Percentiles rank a stretch among this genome's conserved stretches.
These are phyloP conservation scores for Mortierella sp. DNA, from an alignment of 371 early-diverging fungal genomes.

Conservation along the genomic window DNA sequence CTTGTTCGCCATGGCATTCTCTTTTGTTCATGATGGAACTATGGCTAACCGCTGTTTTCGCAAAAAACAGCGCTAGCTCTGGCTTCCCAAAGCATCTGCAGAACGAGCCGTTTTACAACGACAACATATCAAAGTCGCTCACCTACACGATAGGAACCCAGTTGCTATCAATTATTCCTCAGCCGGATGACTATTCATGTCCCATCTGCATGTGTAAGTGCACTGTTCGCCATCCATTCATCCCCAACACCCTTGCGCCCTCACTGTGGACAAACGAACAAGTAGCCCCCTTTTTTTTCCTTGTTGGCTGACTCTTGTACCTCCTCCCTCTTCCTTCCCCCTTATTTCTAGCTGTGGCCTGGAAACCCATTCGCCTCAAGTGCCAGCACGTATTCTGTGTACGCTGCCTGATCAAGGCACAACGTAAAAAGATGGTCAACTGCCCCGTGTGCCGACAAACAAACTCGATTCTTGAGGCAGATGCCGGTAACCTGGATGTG, in stretches of 20 bases:
- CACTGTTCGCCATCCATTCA: no score
- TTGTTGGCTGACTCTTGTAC: no score
- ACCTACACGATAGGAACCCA: slow-evolving; percentile 44
- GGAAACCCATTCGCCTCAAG: slow-evolving; percentile 78
- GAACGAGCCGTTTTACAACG: slow-evolving; percentile 50
- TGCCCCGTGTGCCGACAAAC: slow-evolving; percentile 79
- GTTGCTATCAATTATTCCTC: slow-evolving; percentile 70
- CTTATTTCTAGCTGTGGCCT: slow-evolving; percentile 60
- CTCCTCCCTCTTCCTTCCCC: background rate
- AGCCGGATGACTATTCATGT: slow-evolving; percentile 78
- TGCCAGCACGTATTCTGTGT: slow-evolving; percentile 82
- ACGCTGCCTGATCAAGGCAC: slow-evolving; percentile 79
- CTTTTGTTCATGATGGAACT: slow-evolving; percentile 2
- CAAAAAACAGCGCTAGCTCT: slow-evolving; percentile 54
- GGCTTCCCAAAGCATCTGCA: slow-evolving; percentile 59
- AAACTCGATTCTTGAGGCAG: slow-evolving; percentile 66
- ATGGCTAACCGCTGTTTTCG: background rate
- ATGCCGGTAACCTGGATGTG: slow-evolving; percentile 68
- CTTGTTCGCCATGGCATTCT: slow-evolving; percentile 2
- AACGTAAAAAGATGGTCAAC: slow-evolving; percentile 65
- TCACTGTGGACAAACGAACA: background rate
- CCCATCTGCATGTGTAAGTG: slow-evolving; percentile 68
- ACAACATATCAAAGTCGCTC: slow-evolving; percentile 55
- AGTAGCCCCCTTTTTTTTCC: background rate
- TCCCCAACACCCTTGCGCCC: no score